A percentile compares a stretch with the other conserved stretches of the same genome.
Conservation (phyloP, 176 grass and related monocot genomes). For the Tillandsia leiboldiana region DNA sequence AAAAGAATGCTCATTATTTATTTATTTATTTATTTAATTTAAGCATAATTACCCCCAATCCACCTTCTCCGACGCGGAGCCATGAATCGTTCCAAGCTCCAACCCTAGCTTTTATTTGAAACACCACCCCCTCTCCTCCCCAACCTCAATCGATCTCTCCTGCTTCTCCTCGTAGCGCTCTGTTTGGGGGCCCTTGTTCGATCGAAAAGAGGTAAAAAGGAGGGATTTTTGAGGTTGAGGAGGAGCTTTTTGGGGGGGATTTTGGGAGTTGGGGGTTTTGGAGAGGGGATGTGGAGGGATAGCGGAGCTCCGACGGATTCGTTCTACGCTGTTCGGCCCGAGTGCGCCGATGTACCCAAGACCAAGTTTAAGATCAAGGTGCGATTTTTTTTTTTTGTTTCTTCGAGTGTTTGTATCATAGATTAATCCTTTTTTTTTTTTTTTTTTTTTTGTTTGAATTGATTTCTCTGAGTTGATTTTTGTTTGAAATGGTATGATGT, state of each 20-base stretch:
- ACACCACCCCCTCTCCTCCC: constrained; percentile 31
- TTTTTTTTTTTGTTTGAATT: too few relatives aligned
- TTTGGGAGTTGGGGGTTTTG: constrained; percentile 1
- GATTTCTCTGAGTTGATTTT: too few relatives aligned
- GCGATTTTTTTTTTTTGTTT: background rate
- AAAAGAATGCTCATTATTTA: background rate
- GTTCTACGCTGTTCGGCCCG: constrained; percentile 73
- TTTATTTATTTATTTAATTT: background rate
- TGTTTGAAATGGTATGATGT: too few relatives aligned
- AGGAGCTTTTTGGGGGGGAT: background rate
- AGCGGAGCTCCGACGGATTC: constrained; percentile 69
- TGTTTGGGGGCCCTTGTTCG: background rate
- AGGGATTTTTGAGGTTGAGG: constrained; percentile 16
- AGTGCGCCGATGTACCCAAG: constrained; percentile 79
- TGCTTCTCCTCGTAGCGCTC: constrained; percentile 22
- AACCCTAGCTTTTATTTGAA: background rate
- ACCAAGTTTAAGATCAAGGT: constrained; percentile 99
- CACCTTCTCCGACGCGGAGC: background rate
- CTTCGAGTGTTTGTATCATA: background rate
- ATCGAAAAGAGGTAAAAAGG: constrained; percentile 9
- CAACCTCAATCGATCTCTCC: constrained; percentile 28
- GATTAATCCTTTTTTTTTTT: constrained; percentile 12
- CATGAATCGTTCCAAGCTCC: background rate
- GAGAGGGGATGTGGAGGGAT: constrained; percentile 45
- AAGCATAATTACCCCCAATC: too few relatives aligned